Evolutionary conservation across 108 stramenopile genomes (phyloP).

Genomic region (Nitzschia sp.): DNA sequence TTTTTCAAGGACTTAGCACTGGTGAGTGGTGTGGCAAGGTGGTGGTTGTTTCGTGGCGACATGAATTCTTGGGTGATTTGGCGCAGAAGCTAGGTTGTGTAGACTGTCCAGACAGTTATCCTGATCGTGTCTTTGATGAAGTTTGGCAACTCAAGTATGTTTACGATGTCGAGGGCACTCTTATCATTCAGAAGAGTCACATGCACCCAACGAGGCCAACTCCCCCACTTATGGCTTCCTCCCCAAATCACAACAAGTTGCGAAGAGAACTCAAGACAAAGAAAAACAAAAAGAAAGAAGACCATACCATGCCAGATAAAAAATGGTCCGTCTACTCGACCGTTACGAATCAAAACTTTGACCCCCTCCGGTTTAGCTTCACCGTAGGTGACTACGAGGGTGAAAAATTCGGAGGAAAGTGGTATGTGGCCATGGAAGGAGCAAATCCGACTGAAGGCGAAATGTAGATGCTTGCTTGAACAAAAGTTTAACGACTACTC

Average conservation of each 20-base stretch:
- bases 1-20: conserved; percentile 18
- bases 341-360: conserved; percentile 34
- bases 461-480: neutral
- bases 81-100: conserved; percentile 38
- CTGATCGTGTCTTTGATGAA: conserved; percentile 40
- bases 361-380: conserved; percentile 43
- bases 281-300: conserved; percentile 20
- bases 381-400: conserved; percentile 38
- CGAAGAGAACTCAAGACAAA: neutral
- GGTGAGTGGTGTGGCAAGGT: conserved; percentile 41
- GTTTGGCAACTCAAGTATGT: conserved; percentile 64
- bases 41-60: conserved; percentile 46
- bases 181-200: neutral
- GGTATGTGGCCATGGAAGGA: neutral
- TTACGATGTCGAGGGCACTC: conserved; percentile 23
- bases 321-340: conserved; percentile 44
- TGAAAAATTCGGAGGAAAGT: neutral
- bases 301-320: neutral
- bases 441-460: neutral
- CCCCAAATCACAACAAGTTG: conserved; percentile 1
- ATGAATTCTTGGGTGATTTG: conserved; percentile 29
- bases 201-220: neutral
- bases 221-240: neutral
- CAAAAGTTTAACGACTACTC: neutral
- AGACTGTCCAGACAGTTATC: conserved; percentile 38